Evolutionary conservation across 225 moss, liverwort and hornwort genomes (phyloP).

Genomic region (Sphagnum tenellum): DNA sequence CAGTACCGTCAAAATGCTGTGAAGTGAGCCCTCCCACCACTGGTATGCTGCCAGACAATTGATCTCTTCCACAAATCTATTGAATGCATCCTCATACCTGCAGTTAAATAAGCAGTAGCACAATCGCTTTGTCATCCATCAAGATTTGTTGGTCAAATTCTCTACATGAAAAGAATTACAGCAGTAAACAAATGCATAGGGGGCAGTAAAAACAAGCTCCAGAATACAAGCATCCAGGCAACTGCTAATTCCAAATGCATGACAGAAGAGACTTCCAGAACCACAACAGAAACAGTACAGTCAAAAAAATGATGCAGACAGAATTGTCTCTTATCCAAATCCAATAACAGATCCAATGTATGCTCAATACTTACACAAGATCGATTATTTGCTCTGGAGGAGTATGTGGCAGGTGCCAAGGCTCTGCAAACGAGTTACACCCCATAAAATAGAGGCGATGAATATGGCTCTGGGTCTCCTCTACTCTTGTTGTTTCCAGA

Average conservation of each 20-base stretch:
- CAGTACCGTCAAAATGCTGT: conserved; percentile 83
- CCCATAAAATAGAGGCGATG: conserved; percentile 97
- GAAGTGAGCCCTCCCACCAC: conserved; percentile 99
- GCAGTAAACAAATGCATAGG: too few species aligned
- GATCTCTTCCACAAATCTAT: conserved; percentile 89
- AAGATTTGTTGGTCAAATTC: too few species aligned
- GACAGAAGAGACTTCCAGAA: too few species aligned
- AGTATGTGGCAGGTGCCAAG: conserved; percentile 98
- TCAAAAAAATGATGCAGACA: too few species aligned
- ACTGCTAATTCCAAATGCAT: too few species aligned
- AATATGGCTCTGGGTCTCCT: conserved; percentile 93
- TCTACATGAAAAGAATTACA: too few species aligned
- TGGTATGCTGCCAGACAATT: conserved; percentile 89
- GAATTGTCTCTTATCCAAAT: too few species aligned
- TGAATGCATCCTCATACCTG: conserved; percentile 98
- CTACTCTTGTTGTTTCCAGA: conserved; percentile 82
- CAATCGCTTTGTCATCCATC: neutral
- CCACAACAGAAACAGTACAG: too few species aligned
- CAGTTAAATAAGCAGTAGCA: conserved; percentile 3
- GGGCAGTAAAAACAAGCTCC: too few species aligned
- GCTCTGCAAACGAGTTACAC: conserved; percentile 87
- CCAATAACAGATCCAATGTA: too few species aligned
- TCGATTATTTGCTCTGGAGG: conserved; percentile 93
- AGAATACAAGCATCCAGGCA: too few species aligned
- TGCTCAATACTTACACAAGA: conserved; percentile 58